phyloP scores from a whole-genome alignment of 2,329 filamentous ascomycete species.

The Bimuria novae-zelandiae region DNA sequence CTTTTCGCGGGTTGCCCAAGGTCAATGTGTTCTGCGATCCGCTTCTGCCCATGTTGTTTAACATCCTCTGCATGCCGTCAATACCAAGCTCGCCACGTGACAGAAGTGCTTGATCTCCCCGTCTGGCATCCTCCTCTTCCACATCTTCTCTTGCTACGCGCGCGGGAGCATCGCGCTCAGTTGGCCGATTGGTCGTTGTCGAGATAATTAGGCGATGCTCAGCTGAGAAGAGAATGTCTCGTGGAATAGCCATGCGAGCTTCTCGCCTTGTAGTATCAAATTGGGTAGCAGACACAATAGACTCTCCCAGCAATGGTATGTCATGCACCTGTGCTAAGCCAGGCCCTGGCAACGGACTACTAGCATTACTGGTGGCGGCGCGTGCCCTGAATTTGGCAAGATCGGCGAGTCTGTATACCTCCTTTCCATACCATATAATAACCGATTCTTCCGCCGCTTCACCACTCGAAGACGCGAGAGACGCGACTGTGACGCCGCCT shows the following conservation, averaged over 20 bases:
- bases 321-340: conserved; percentile 49
- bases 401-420: conserved; percentile 52
- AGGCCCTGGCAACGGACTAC: conserved; percentile 47
- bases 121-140: conserved; percentile 34
- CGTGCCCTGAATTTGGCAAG: conserved; percentile 53
- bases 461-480: conserved; percentile 33
- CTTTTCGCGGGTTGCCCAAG: conserved; percentile 39
- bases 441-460: conserved; percentile 50
- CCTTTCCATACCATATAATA: conserved; percentile 52
- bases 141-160: conserved; percentile 33
- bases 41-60: conserved; percentile 43
- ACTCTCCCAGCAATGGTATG: conserved; percentile 48
- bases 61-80: conserved; percentile 53
- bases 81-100: conserved; percentile 52
- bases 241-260: conserved; percentile 49
- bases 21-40: conserved; percentile 26
- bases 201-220: conserved; percentile 53
- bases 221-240: conserved; percentile 50
- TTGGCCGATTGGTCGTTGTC: conserved; percentile 39
- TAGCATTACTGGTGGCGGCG: conserved; percentile 39
- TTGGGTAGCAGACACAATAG: conserved; percentile 50
- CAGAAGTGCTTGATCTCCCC: conserved; percentile 50
- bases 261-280: conserved; percentile 47
- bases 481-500: conserved; percentile 51
- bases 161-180: conserved; percentile 35